Base-by-base conservation (phyloP, 140 eudicot genomes). In the Flaveria floridana region DNA sequence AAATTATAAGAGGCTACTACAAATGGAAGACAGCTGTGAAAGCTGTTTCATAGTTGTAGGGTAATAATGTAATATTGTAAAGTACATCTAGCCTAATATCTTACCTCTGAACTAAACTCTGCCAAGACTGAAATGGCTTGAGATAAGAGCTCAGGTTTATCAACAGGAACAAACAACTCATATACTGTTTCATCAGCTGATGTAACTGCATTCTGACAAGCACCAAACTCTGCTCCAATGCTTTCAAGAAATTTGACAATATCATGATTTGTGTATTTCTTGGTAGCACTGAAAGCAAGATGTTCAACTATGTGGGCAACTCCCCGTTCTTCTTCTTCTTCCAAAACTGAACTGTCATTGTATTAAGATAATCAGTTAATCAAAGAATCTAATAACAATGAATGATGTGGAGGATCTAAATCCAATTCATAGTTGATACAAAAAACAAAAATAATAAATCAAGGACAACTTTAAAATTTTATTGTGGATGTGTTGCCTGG, bases 191-290 rank as follows among this genome's bases (percentile, higher is more conserved):
- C 98, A 78, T 92, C 98, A 44, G 91, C 76, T 44, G 95, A 86
- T 21, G 98, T 92, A 56, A 84, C 87, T 50, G 98, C 98, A 83
- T 92, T 92, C 72, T 88, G 95, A 79, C 98, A 92, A 61, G 98
- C 96, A 76, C 98, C 98, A 82, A 92, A 92, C 68, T 89, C 98
- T 23, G 98, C 98, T 69, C 98, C 98, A 78, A 92, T 84, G 72
- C 98, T 92, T 81, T 92, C 98, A 72, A 92, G 93, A 87, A 92
- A 92, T 68, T 83, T 92, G 76, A 92, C 89, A 62, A 92, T 88
- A 77, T 92, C 98, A 63, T 92, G 98, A 81, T 92, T 92, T 44
- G 98, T 92, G 81, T 92, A 92, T 72, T 86, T 92, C 76, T 82
- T 80, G 58, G 98, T 92, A 65, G 98, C 96, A 86, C 95, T 92